Base-by-base conservation (phyloP, 2,329 filamentous ascomycete genomes). In the Chrysosphaeria jannelii region DNA sequence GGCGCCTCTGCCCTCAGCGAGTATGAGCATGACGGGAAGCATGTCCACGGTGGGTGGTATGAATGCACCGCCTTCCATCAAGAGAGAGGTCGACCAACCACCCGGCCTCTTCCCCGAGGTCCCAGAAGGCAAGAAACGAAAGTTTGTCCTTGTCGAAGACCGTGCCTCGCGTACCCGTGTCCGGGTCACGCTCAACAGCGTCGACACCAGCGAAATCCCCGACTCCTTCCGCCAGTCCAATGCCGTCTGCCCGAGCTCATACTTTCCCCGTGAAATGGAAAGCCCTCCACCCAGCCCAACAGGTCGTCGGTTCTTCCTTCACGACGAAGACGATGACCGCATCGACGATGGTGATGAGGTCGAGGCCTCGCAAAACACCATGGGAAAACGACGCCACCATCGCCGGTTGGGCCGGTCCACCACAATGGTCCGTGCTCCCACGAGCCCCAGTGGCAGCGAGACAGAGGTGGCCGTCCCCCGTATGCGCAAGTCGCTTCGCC, bases 61-160 rank as follows among this genome's bases (percentile, higher is more conserved):
- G 27, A n/a, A n/a, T n/a, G 16, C 16, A 7, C 16, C 7, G 7
- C 41, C 30, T 19, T 40, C 35, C 32, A 37, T 37, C 21, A 41
- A 33, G 45, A 57, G 32, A 51, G 57, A 28, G 50, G 54, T 30
- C 52, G 66, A 35, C 3, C 57, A 60, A 29, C 48, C 68, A 24
- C 57, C 64, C 10, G 63, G 65, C 23, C 59, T 91, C 21, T 91
- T 91, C 42, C 75, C 76, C 23, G 70, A 85, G 33, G 58, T 90
- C 24, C 78, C 79, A 2, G 76, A 85, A 36, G 66, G 69, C 24
- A 90, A 89, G 48, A 75, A 76, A 38, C 70, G 81, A 39, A 93
- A 91, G 45, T 93, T 93, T 44, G 90, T 93, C 34, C 60, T 93
- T 7, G 78, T 93, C 14, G 79, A 91, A 33, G 81, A 93, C 41